Conservation (phyloP, 2,329 filamentous ascomycete genomes). For the Fusarium torreyae region DNA sequence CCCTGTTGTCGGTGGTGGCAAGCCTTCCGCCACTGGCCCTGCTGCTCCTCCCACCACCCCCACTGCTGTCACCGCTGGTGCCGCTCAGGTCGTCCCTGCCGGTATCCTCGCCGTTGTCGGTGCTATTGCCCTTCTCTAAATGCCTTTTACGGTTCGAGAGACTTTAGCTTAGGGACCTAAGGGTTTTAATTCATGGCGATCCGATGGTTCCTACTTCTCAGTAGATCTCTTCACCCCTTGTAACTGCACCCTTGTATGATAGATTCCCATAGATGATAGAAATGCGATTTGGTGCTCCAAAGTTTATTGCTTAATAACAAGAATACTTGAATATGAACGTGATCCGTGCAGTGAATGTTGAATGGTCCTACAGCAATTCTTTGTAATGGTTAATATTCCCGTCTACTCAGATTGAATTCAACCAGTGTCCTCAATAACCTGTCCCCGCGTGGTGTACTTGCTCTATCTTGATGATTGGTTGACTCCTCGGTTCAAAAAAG, state of each 20-base stretch:
- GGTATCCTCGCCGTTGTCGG: slow-evolving; percentile 47
- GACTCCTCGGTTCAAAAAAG: too few species aligned
- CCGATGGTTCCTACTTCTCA: too few species aligned
- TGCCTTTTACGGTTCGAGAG: background rate
- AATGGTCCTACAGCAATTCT: too few species aligned
- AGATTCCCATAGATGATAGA: slow-evolving; percentile 3
- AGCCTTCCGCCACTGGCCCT: slow-evolving; percentile 9
- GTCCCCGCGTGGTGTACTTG: too few species aligned
- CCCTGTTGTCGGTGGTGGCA: background rate
- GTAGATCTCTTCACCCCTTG: background rate
- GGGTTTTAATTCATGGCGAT: too few species aligned
- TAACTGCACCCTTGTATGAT: background rate
- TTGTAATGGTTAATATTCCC: too few species aligned
- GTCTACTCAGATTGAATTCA: too few species aligned
- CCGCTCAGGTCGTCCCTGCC: slow-evolving; percentile 41
- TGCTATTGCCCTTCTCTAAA: slow-evolving; percentile 47
- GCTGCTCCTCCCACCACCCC: slow-evolving; percentile 15
- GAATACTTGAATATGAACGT: too few species aligned
- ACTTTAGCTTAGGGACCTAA: too few species aligned
- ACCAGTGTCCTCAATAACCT: too few species aligned
- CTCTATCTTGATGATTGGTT: too few species aligned
- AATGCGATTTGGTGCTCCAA: slow-evolving; percentile 5
- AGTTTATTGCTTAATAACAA: background rate
- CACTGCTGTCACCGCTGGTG: slow-evolving; percentile 36
- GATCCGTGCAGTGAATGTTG: too few species aligned